Conservation (phyloP, 2,329 filamentous ascomycete species). For the Cladosporium phlei region DNA sequence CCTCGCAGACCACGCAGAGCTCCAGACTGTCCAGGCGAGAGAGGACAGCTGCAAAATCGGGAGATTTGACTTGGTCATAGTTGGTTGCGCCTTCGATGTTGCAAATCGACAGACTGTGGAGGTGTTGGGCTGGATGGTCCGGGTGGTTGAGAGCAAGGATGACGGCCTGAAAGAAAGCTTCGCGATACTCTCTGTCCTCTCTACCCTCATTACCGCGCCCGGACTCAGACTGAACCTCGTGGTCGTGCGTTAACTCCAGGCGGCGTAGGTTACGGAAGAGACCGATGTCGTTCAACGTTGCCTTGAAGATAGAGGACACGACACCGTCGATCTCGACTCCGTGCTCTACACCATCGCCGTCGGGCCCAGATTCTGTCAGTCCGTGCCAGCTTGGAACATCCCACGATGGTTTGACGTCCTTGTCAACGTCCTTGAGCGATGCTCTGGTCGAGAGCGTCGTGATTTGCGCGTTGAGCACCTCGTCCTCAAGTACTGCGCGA, state of each 20-base stretch:
- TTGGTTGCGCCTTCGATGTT: constrained; percentile 24
- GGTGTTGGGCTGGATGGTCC: constrained; percentile 10
- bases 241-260: neutral
- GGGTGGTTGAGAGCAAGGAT: constrained; percentile 1
- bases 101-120: constrained; percentile 21
- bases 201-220: neutral
- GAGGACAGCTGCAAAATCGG: constrained; percentile 20
- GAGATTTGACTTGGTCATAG: constrained; percentile 12
- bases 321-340: neutral
- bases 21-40: constrained; percentile 17
- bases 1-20: constrained; percentile 23
- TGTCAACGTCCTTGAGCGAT: neutral
- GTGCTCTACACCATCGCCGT: neutral
- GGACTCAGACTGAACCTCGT: neutral
- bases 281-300: neutral
- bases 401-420: neutral
- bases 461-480: neutral
- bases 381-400: neutral
- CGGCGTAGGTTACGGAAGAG: constrained; percentile 1
- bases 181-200: neutral
- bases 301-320: neutral
- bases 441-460: neutral
- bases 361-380: neutral
- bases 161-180: neutral
- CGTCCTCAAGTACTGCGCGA: neutral